phyloP scores from a whole-genome alignment of 352 stramenopile genomes.

The Phytophthora hybrid region DNA sequence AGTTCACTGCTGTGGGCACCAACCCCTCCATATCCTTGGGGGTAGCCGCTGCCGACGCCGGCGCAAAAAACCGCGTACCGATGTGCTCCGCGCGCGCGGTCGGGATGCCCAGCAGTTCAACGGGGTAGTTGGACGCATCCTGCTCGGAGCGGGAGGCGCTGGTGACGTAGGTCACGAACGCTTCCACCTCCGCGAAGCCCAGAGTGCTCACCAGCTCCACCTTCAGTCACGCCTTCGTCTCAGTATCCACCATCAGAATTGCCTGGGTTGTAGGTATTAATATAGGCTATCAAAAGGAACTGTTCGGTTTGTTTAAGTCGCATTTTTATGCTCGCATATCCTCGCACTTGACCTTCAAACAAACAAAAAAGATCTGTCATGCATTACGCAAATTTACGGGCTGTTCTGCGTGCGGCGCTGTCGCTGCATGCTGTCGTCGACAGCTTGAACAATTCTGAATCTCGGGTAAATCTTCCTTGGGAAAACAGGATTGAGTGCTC shows the following conservation, averaged over 20 bases:
- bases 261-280: background rate
- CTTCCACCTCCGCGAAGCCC: constrained; percentile 75
- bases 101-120: constrained; percentile 71
- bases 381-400: too few relatives aligned
- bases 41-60: constrained; percentile 11
- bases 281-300: too few relatives aligned
- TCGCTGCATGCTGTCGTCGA: too few relatives aligned
- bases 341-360: too few relatives aligned
- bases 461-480: too few relatives aligned
- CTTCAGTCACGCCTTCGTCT: constrained; percentile 61
- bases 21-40: constrained; percentile 29
- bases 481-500: too few relatives aligned
- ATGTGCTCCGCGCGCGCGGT: constrained; percentile 56
- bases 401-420: too few relatives aligned
- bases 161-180: constrained; percentile 68
- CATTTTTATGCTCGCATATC: background rate
- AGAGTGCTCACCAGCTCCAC: constrained; percentile 64
- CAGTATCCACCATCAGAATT: constrained; percentile 34
- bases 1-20: constrained; percentile 53
- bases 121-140: constrained; percentile 66
- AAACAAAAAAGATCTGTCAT: too few relatives aligned
- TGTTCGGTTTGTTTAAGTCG: background rate
- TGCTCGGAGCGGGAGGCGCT: constrained; percentile 53
- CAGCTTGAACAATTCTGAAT: too few relatives aligned
- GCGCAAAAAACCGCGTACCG: constrained; percentile 51